Percentiles rank a stretch among this genome's conserved stretches.
Evolutionary conservation across 2,329 filamentous ascomycete genomes (phyloP).

Genomic region (Tolypocladium pustulatum): DNA sequence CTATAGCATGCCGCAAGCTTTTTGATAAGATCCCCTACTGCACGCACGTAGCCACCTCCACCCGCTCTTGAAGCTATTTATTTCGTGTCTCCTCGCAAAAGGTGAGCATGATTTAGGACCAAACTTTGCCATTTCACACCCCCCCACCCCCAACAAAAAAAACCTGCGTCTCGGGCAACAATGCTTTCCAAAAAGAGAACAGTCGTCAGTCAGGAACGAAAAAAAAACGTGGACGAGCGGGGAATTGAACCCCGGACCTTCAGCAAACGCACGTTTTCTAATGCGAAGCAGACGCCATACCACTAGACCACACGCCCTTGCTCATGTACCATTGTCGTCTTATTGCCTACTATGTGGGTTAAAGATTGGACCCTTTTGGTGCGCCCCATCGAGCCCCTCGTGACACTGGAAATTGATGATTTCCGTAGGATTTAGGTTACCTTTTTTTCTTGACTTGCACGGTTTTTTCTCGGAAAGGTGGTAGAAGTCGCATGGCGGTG

Average conservation of each 20-base stretch:
- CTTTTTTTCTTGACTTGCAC: neutral
- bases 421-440: neutral
- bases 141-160: too few relatives aligned
- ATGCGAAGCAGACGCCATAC: conserved; percentile 15
- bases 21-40: too few relatives aligned
- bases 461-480: neutral
- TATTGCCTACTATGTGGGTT: neutral
- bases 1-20: too few relatives aligned
- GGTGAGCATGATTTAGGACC: too few relatives aligned
- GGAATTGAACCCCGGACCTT: conserved; percentile 15
- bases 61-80: too few relatives aligned
- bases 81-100: too few relatives aligned
- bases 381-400: too few relatives aligned
- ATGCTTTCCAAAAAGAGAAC: neutral
- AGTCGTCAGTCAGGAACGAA: neutral
- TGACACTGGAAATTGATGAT: too few relatives aligned
- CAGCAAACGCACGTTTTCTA: conserved; percentile 7
- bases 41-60: too few relatives aligned
- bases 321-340: neutral
- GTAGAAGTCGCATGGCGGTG: neutral
- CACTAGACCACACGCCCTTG: conserved; percentile 14
- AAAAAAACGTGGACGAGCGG: conserved; percentile 11
- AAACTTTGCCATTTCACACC: too few relatives aligned
- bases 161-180: too few relatives aligned
- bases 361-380: fast-evolving